A percentile compares a stretch with the other conserved stretches of the same genome.
Evolutionary conservation across 352 stramenopile species (phyloP).

Genomic region (Pythium apleroticum): DNA sequence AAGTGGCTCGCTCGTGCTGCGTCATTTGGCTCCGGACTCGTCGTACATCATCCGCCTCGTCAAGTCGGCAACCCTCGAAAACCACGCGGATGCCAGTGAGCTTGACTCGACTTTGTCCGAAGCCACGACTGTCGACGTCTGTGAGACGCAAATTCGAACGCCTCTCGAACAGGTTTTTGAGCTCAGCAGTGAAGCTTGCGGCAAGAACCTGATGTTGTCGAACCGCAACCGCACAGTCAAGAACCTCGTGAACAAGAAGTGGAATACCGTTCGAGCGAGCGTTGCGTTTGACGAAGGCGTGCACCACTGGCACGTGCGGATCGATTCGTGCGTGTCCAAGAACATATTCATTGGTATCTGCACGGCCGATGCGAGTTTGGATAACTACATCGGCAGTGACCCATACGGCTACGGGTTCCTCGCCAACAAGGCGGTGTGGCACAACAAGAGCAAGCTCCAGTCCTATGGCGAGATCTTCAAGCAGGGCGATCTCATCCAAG

Average conservation of each 20-base stretch:
- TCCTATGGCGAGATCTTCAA: constrained; percentile 92
- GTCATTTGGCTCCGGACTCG: constrained; percentile 20
- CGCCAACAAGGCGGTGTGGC: constrained; percentile 91
- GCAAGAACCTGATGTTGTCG: constrained; percentile 76
- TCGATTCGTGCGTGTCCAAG: constrained; percentile 89
- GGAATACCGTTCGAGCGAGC: constrained; percentile 77
- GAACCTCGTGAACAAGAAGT: constrained; percentile 90
- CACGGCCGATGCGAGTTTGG: constrained; percentile 60
- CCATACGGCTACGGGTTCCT: constrained; percentile 88
- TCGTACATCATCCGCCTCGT: constrained; percentile 22
- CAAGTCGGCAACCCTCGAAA: constrained; percentile 3
- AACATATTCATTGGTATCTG: constrained; percentile 92
- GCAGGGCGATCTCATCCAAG: constrained; percentile 84
- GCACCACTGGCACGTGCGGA: constrained; percentile 87
- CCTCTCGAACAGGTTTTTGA: constrained; percentile 62
- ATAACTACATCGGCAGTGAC: constrained; percentile 92
- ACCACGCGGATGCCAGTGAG: neutral
- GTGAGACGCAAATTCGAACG: constrained; percentile 32
- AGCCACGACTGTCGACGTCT: neutral
- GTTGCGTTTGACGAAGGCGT: constrained; percentile 72
- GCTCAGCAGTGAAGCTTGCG: constrained; percentile 54
- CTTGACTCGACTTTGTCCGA: neutral
- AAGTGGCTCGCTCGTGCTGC: constrained; percentile 17
- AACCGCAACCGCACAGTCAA: constrained; percentile 80
- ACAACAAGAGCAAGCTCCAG: constrained; percentile 90